These are phyloP conservation scores for Spiraea crenata DNA, from an alignment of 331 rosid genomes.

Conservation along the genomic window DNA sequence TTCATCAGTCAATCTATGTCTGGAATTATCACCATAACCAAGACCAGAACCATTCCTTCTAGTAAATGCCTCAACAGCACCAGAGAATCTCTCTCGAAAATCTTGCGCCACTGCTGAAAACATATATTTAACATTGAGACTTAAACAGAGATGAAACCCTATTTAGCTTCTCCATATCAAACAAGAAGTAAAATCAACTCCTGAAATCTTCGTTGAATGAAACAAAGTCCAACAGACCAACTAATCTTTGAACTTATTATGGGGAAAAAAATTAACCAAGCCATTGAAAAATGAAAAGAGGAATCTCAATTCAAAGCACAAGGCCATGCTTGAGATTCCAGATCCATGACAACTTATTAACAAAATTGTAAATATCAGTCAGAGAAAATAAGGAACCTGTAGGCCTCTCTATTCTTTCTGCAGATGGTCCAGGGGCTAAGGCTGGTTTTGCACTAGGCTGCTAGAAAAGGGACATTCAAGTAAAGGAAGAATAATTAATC, in stretches of 20 bases:
- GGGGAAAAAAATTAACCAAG: background rate
- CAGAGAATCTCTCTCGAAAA: conserved; percentile 67
- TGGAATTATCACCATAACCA: conserved; percentile 66
- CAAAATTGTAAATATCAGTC: background rate
- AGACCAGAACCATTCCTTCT: conserved; percentile 77
- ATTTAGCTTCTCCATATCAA: conserved; percentile 2
- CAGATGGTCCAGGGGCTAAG: conserved; percentile 64
- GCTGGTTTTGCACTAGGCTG: conserved; percentile 82
- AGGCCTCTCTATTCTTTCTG: conserved; percentile 68
- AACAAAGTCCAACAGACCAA: background rate
- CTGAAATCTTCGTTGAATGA: background rate
- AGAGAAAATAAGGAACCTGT: conserved; percentile 57
- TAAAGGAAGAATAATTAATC: background rate
- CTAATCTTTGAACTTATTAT: background rate
- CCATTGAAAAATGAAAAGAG: background rate
- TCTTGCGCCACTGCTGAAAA: conserved; percentile 61
- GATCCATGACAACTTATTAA: background rate
- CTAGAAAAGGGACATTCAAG: conserved; percentile 15
- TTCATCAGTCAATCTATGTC: conserved; percentile 70
- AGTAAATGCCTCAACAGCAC: conserved; percentile 89
- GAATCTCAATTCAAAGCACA: background rate
- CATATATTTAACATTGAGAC: conserved; percentile 10
- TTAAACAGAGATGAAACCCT: background rate
- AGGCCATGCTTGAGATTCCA: background rate
- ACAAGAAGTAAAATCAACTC: background rate